These are phyloP conservation scores for Mucuna pruriens DNA, from an alignment of 306 rosid species.

Conservation along the genomic window DNA sequence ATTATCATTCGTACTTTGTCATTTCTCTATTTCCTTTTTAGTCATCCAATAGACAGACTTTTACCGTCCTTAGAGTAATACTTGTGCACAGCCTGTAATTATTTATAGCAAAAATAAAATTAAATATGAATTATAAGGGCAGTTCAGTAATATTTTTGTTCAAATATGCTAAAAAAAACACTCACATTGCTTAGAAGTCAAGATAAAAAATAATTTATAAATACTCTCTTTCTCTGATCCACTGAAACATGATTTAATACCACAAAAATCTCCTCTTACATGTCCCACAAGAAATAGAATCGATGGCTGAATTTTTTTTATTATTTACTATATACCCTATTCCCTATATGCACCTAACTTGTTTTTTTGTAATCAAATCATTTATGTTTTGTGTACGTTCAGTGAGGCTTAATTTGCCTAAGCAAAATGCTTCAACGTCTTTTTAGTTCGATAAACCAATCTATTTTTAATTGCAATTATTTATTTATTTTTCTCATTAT, in stretches of 20 bases:
- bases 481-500: neutral
- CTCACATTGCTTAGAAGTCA: too few relatives aligned
- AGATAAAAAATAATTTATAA: too few relatives aligned
- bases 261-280: neutral
- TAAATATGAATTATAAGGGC: neutral
- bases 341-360: neutral
- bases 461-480: neutral
- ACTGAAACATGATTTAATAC: too few relatives aligned
- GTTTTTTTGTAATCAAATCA: neutral
- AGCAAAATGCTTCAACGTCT: neutral
- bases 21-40: too few relatives aligned
- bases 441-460: neutral
- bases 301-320: neutral
- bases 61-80: too few relatives aligned
- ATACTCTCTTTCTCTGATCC: too few relatives aligned
- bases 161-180: too few relatives aligned
- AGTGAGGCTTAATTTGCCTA: neutral
- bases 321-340: neutral
- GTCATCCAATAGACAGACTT: too few relatives aligned
- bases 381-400: neutral
- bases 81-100: too few relatives aligned
- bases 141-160: neutral
- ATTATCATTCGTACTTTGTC: too few relatives aligned
- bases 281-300: conserved; percentile 1
- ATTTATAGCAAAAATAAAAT: neutral